Percentiles rank a stretch among this genome's conserved stretches.
phyloP scores from a whole-genome alignment of 2,329 filamentous ascomycete genomes.

The Fusarium nematophilum region DNA sequence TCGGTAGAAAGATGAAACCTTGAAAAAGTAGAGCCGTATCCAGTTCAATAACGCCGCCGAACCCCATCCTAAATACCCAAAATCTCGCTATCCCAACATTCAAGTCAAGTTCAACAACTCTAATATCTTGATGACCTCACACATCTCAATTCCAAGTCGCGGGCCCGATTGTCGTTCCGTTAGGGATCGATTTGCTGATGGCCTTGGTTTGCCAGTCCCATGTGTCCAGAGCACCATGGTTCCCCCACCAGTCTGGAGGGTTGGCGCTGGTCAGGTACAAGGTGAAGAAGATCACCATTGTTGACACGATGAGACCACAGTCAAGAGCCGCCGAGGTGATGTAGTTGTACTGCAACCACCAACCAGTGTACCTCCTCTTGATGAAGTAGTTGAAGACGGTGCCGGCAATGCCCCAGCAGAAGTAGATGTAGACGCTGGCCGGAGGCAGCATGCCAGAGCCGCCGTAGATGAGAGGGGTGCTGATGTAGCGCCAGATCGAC shows the following conservation, averaged over 20 bases:
- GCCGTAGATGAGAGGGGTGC: constrained; percentile 75
- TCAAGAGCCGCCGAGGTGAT: constrained; percentile 78
- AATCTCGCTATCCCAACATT: constrained; percentile 24
- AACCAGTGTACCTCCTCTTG: constrained; percentile 72
- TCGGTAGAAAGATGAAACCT: constrained; percentile 31
- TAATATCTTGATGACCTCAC: not conserved
- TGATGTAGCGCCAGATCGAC: constrained; percentile 73
- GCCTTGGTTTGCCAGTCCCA: constrained; percentile 59
- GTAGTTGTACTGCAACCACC: constrained; percentile 86
- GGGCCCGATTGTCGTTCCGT: constrained; percentile 64
- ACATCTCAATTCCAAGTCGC: constrained; percentile 55
- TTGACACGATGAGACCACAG: constrained; percentile 72
- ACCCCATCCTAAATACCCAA: constrained; percentile 16
- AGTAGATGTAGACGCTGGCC: constrained; percentile 77
- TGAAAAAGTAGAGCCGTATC: constrained; percentile 26
- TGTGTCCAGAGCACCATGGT: constrained; percentile 59
- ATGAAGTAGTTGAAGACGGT: constrained; percentile 76
- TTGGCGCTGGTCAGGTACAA: constrained; percentile 68
- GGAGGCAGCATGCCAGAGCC: constrained; percentile 73
- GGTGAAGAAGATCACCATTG: constrained; percentile 77
- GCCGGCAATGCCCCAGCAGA: constrained; percentile 76
- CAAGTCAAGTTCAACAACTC: constrained; percentile 4
- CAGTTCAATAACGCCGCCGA: constrained; percentile 35
- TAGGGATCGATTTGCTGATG: constrained; percentile 54
- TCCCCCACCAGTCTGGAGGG: constrained; percentile 73